phyloP scores from a whole-genome alignment of 2,329 filamentous ascomycete species.

The Cladosporium sp. region DNA sequence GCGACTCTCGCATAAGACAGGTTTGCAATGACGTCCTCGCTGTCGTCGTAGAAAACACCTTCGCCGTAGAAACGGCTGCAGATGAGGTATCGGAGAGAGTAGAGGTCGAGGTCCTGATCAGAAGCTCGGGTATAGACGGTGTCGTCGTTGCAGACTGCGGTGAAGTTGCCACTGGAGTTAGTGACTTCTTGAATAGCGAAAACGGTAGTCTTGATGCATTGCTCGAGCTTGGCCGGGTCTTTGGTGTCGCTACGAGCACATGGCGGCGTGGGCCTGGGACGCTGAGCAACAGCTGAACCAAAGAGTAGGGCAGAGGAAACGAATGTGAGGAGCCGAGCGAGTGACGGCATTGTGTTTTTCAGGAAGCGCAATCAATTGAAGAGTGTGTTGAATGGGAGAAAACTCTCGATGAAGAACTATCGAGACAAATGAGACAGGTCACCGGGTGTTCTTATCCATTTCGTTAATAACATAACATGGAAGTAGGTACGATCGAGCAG shows the following conservation, averaged over 20 bases:
- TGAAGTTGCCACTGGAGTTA: conserved; percentile 42
- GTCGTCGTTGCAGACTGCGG: conserved; percentile 32
- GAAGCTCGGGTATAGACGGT: neutral
- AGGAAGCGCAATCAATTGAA: neutral
- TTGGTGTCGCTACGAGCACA: conserved; percentile 2
- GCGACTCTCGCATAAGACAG: neutral
- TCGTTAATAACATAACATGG: too few relatives aligned
- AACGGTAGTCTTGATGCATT: conserved; percentile 45
- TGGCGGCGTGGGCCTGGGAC: neutral
- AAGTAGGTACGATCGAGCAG: too few relatives aligned
- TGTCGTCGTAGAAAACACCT: conserved; percentile 1
- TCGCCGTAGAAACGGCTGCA: neutral
- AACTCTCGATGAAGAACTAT: too few relatives aligned
- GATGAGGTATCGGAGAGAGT: neutral
- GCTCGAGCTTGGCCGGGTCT: conserved; percentile 1
- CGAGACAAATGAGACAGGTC: too few relatives aligned
- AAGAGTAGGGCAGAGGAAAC: neutral
- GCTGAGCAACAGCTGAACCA: neutral
- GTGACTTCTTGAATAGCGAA: conserved; percentile 72
- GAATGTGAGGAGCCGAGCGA: neutral
- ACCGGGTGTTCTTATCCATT: too few relatives aligned
- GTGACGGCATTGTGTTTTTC: neutral
- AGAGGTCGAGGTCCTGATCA: neutral
- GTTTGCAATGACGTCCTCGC: neutral
- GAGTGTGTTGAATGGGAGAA: too few relatives aligned